Conservation (phyloP, 2,329 filamentous ascomycete species). For the Sclerotinia sclerotiorum region DNA sequence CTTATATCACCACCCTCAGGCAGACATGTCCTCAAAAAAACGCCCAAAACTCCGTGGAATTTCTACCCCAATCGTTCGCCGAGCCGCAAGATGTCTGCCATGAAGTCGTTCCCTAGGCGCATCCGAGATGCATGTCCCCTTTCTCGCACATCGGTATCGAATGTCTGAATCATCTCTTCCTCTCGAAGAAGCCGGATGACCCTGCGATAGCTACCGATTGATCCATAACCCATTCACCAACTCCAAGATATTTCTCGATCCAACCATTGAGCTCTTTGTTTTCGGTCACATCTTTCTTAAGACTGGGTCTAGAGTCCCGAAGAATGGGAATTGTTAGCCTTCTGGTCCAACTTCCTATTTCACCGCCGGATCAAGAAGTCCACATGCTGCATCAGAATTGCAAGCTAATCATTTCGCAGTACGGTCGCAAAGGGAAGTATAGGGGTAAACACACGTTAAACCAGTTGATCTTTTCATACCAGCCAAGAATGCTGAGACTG, state of each 20-base stretch:
- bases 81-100: not conserved
- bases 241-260: conserved; percentile 89
- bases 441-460: conserved; percentile 74
- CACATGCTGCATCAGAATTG: not conserved
- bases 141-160: not conserved
- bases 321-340: conserved; percentile 48
- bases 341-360: conserved; percentile 22
- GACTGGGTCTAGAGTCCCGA: conserved; percentile 63
- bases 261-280: conserved; percentile 82
- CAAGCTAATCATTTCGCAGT: not conserved
- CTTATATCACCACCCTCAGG: not conserved
- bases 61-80: conserved; percentile 5
- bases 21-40: conserved; percentile 5
- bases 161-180: conserved; percentile 61
- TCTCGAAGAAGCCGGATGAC: conserved; percentile 86
- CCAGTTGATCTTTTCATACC: conserved; percentile 97
- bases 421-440: not conserved
- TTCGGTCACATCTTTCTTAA: conserved; percentile 84
- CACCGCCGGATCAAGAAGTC: conserved; percentile 3
- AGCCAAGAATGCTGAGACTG: conserved; percentile 93
- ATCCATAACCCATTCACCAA: conserved; percentile 98
- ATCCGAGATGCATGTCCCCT: conserved; percentile 2
- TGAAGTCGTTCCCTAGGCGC: not conserved
- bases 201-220: conserved; percentile 90
- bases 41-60: conserved; percentile 19